These are phyloP conservation scores for Acacia pycnantha DNA, from an alignment of 331 rosid genomes.

Conservation along the genomic window DNA sequence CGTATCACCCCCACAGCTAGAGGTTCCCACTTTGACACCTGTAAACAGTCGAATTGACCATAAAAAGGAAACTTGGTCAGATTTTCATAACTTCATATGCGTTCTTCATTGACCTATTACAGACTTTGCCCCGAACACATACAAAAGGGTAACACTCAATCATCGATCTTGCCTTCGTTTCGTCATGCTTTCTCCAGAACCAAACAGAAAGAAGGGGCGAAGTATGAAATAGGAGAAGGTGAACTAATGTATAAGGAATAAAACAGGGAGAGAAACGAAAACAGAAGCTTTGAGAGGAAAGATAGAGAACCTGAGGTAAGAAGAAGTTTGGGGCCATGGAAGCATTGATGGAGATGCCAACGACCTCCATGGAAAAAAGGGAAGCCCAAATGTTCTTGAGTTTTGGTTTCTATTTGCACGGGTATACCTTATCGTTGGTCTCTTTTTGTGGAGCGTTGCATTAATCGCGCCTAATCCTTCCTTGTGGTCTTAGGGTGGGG, in stretches of 20 bases:
- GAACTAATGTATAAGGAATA: not conserved
- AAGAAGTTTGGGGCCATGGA: slow-evolving; percentile 16
- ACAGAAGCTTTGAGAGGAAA: not conserved
- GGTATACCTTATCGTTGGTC: slow-evolving; percentile 25
- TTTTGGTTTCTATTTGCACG: not conserved
- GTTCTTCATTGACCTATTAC: not conserved
- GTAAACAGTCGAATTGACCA: slow-evolving; percentile 25
- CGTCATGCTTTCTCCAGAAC: not conserved
- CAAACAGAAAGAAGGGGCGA: slow-evolving; percentile 15
- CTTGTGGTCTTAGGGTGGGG: not conserved
- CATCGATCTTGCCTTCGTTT: not conserved
- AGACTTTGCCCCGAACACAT: not conserved
- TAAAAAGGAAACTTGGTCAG: not conserved
- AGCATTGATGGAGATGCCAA: slow-evolving; percentile 44
- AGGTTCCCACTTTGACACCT: slow-evolving; percentile 51
- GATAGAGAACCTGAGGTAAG: slow-evolving; percentile 36
- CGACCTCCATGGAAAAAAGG: slow-evolving; percentile 49
- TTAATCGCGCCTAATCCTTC: not conserved
- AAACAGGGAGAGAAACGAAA: not conserved
- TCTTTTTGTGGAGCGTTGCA: not conserved
- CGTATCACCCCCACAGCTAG: slow-evolving; percentile 28
- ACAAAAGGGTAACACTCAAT: slow-evolving; percentile 10
- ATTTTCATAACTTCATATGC: not conserved
- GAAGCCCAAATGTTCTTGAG: not conserved
- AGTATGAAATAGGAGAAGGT: not conserved